phyloP scores from a whole-genome alignment of 2,329 filamentous ascomycete species.

The Anthostomella pinea region DNA sequence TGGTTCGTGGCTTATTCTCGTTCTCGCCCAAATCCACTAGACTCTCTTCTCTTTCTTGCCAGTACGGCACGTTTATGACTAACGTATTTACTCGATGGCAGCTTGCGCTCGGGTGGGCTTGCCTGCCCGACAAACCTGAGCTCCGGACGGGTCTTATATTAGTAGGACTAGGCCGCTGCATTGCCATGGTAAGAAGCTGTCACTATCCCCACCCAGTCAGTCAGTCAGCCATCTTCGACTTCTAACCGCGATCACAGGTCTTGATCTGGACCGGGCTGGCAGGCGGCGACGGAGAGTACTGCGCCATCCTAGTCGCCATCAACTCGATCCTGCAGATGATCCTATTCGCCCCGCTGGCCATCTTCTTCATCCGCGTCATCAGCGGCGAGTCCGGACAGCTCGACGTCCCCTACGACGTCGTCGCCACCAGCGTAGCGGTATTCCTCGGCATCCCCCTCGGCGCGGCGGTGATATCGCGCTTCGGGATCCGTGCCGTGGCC shows the following conservation, averaged over 20 bases:
- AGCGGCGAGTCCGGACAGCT: conserved; percentile 39
- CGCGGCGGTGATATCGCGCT: conserved; percentile 73
- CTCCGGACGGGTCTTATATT: conserved; percentile 70
- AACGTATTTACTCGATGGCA: conserved; percentile 28
- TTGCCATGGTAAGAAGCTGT: conserved; percentile 67
- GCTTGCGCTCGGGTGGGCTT: conserved; percentile 67
- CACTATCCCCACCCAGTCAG: background rate
- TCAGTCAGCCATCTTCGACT: background rate
- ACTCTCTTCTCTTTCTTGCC: background rate
- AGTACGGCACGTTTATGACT: background rate
- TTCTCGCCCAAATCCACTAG: background rate
- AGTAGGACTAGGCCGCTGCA: conserved; percentile 81
- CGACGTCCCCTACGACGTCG: conserved; percentile 57
- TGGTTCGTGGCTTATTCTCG: conserved; percentile 61
- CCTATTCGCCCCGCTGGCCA: conserved; percentile 65
- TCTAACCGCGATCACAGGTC: conserved; percentile 34
- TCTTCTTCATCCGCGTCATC: conserved; percentile 70
- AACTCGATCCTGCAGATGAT: conserved; percentile 75
- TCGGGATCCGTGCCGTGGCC: conserved; percentile 53
- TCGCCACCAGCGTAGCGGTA: conserved; percentile 77
- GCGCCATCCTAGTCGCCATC: conserved; percentile 73
- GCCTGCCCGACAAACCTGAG: conserved; percentile 56
- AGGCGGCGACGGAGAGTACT: conserved; percentile 77
- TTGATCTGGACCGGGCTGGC: conserved; percentile 76
- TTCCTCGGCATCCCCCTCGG: conserved; percentile 83